Evolutionary conservation across 257 asterid genomes (phyloP).

Genomic region (Ilex asprella): DNA sequence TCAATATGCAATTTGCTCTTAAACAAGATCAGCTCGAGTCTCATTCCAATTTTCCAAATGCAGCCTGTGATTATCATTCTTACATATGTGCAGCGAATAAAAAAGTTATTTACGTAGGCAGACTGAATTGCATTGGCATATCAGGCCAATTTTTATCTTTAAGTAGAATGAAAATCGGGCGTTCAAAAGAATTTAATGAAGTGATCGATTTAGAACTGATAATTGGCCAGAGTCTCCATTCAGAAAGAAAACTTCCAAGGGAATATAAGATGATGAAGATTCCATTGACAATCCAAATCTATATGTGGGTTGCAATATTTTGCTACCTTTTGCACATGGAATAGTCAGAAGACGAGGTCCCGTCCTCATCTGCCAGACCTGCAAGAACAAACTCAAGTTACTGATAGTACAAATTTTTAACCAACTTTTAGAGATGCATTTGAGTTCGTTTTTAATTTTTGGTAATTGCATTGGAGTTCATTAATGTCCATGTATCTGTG

Average conservation of each 20-base stretch:
- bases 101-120: no score
- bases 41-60: no score
- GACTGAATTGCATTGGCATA: no score
- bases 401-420: neutral
- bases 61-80: no score
- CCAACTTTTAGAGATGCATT: neutral
- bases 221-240: slow-evolving; percentile 95
- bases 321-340: slow-evolving; percentile 87
- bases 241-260: slow-evolving; percentile 80
- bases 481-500: neutral
- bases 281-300: slow-evolving; percentile 53
- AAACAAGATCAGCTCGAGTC: no score
- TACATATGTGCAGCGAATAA: no score
- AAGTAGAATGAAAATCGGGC: no score
- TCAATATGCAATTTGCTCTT: no score
- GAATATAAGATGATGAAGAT: slow-evolving; percentile 44
- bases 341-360: slow-evolving; percentile 84
- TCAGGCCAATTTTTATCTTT: no score
- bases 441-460: no score
- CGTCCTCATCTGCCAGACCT: slow-evolving; percentile 99
- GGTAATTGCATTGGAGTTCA: no score
- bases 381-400: slow-evolving; percentile 15
- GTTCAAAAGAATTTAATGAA: slow-evolving; percentile 27
- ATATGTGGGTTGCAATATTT: slow-evolving; percentile 80
- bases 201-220: slow-evolving; percentile 59